Evolutionary conservation across 2,329 filamentous ascomycete species (phyloP), one percentile per base, ranked within the genome.

Genomic region (Penicillium sp.): DNA sequence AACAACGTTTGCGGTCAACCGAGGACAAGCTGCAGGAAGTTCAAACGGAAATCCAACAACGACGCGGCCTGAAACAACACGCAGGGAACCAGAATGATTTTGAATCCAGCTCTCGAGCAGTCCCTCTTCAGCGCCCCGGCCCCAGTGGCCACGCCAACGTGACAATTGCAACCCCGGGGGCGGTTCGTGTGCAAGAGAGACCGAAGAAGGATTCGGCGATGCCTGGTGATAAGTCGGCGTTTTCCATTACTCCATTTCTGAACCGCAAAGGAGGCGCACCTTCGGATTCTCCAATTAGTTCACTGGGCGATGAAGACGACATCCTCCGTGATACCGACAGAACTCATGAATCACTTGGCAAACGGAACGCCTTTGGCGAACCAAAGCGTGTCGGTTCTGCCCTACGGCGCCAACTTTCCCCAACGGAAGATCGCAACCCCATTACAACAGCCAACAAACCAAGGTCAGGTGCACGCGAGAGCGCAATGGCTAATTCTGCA

Each of bases 161-260:
- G 41, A 72, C 69, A 9, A 77, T 80, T 57, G 75, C 75, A 37
- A 80, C 78, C 0, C 77, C 77, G 14, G 77, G 77, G 35, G 74
- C 75, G 38, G 64, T 73, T 37, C 62, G 66, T 31, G 57, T 66
- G 39, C 69, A 72, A 18, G 87, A 84, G 68, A 84, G 83, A 65
- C 74, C 77, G 47, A 78, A 75, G 40, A 68, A 75, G 25, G 80
- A 83, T 16, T 79, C 81, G 31, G 78, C 80, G 1, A 72, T 82
- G 47, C 75, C 87, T 4, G 89, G 88, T 27, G 89, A 95, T 64
- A 96, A 95, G 69, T 96, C 91, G 0, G 84, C 80, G 2, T 96
- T 97, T 69, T 95, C 90, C 3, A 89, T 96, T 56, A 97, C 92
- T 0, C 92, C 92, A 0, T 96, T 95, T 75, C 77, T 97, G 53